Evolutionary conservation across 148 eudicot species (phyloP).

Genomic region (Pouteria glomerata): DNA sequence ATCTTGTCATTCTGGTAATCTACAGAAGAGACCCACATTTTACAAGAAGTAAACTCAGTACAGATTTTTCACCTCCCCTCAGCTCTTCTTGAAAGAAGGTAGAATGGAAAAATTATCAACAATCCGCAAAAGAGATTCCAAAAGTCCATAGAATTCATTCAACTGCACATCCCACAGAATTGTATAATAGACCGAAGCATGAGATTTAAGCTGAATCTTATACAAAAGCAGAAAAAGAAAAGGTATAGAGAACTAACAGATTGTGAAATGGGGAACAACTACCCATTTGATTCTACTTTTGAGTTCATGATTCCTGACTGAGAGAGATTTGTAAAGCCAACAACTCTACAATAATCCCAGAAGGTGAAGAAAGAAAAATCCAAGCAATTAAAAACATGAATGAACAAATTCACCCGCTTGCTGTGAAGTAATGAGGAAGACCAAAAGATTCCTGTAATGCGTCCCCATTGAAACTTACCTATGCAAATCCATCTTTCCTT

Average conservation of each 20-base stretch:
- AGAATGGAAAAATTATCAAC: background rate
- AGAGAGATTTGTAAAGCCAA: slow-evolving; percentile 25
- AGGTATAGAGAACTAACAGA: slow-evolving; percentile 16
- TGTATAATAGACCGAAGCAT: slow-evolving; percentile 6
- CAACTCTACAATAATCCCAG: slow-evolving; percentile 15
- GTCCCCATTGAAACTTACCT: background rate
- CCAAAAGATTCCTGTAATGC: slow-evolving; percentile 3
- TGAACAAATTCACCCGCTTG: slow-evolving; percentile 23
- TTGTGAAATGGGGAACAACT: background rate
- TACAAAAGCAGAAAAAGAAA: slow-evolving; percentile 18
- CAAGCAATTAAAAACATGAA: slow-evolving; percentile 29
- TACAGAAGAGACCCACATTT: background rate
- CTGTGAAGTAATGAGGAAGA: slow-evolving; percentile 5
- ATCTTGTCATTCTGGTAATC: too few species aligned
- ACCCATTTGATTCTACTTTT: slow-evolving; percentile 8
- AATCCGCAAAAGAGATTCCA: background rate
- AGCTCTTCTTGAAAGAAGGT: background rate
- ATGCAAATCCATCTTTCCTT: slow-evolving; percentile 8
- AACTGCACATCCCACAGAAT: background rate
- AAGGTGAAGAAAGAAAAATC: slow-evolving; percentile 11
- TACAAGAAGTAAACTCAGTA: too few species aligned
- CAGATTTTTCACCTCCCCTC: background rate
- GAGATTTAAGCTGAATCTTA: slow-evolving; percentile 14
- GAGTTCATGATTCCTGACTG: slow-evolving; percentile 16
- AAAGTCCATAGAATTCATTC: background rate